These are phyloP conservation scores for Apiospora malaysiana DNA, from an alignment of 2,329 filamentous ascomycete species.

Conservation along the genomic window DNA sequence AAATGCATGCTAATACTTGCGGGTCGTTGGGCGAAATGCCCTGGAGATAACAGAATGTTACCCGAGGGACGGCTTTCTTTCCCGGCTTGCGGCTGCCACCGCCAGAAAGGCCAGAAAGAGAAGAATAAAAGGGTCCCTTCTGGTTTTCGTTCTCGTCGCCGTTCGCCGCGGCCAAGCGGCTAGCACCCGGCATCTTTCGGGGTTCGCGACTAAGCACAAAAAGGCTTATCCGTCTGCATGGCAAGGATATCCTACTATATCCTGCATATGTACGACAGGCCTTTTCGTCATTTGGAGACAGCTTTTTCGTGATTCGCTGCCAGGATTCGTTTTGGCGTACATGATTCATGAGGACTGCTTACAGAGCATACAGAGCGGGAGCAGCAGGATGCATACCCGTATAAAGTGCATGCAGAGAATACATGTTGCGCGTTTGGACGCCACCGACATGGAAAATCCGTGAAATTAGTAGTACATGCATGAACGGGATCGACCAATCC, in stretches of 20 bases:
- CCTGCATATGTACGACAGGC: neutral
- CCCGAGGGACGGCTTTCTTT: neutral
- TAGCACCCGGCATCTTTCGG: neutral
- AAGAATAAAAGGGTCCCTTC: neutral
- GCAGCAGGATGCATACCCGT: neutral
- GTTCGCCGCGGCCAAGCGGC: neutral
- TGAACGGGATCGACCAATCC: neutral
- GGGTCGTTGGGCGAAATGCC: neutral
- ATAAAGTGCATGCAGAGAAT: neutral
- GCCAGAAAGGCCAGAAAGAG: neutral
- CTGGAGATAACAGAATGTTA: constrained; percentile 9
- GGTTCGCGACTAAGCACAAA: constrained; percentile 4
- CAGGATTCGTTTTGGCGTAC: neutral
- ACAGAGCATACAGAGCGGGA: neutral
- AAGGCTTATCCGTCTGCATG: neutral
- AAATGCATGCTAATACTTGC: constrained; percentile 11
- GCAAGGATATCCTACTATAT: neutral
- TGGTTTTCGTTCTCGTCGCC: neutral
- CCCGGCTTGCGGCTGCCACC: neutral
- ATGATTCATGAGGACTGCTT: neutral
- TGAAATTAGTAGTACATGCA: constrained; percentile 1
- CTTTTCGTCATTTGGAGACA: neutral
- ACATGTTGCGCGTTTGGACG: neutral
- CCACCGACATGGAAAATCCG: neutral
- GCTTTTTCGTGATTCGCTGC: neutral